A percentile compares a stretch with the other conserved stretches of the same genome.
phyloP scores from a whole-genome alignment of 345 rosid genomes.

The Eucalyptus tenuipes region DNA sequence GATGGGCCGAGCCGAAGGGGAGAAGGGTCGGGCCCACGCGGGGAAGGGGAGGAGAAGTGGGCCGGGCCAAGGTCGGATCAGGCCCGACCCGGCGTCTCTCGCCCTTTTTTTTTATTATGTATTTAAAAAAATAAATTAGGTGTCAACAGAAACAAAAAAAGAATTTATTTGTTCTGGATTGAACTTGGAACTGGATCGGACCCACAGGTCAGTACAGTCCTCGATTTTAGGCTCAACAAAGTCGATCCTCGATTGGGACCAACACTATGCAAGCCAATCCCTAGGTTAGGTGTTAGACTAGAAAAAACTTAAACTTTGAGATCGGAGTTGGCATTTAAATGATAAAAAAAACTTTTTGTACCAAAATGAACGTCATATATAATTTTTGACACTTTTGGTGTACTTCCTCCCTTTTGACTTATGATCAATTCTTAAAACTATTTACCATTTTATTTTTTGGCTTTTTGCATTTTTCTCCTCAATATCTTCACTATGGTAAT shows the following conservation, averaged over 20 bases:
- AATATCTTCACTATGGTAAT: neutral
- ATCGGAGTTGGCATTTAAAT: too few species aligned
- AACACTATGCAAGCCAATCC: neutral
- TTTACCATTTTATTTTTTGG: neutral
- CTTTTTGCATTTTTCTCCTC: neutral
- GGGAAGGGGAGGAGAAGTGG: too few species aligned
- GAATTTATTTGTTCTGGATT: fast-evolving
- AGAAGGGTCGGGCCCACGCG: too few species aligned
- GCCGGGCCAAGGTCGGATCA: too few species aligned
- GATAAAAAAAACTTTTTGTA: too few species aligned
- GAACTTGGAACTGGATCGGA: fast-evolving
- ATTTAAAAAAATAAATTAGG: too few species aligned
- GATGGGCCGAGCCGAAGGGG: too few species aligned
- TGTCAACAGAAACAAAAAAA: too few species aligned
- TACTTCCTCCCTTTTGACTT: neutral
- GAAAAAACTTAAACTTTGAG: too few species aligned
- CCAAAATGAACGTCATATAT: neutral
- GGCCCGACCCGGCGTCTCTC: too few species aligned
- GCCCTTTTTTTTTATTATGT: too few species aligned
- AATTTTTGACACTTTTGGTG: neutral
- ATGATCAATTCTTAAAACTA: neutral
- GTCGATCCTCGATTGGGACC: fast-evolving
- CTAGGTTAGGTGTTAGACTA: fast-evolving
- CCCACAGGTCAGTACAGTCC: fast-evolving
- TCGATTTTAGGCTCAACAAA: too few species aligned